phyloP scores from a whole-genome alignment of 2,329 filamentous ascomycete genomes.

The Botrytis byssoidea region DNA sequence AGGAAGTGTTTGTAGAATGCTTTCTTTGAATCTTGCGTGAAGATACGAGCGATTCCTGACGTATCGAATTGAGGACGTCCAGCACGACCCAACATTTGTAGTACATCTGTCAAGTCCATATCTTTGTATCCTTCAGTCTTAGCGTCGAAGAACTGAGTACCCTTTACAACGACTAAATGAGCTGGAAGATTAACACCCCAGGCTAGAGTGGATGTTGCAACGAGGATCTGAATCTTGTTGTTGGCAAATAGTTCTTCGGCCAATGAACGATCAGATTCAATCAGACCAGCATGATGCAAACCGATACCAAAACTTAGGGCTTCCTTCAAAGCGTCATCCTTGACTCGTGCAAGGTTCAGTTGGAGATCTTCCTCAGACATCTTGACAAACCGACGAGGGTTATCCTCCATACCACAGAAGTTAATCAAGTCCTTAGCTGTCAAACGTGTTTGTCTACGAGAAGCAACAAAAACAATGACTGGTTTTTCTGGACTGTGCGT shows the following conservation, averaged over 20 bases:
- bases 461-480: conserved; percentile 97
- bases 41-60: conserved; percentile 93
- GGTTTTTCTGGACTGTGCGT: conserved; percentile 94
- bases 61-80: conserved; percentile 95
- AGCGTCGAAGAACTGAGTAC: conserved; percentile 96
- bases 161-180: conserved; percentile 95
- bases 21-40: conserved; percentile 96
- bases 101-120: conserved; percentile 96
- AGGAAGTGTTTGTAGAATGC: conserved; percentile 99
- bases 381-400: conserved; percentile 85
- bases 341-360: conserved; percentile 81
- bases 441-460: conserved; percentile 86
- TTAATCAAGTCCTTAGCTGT: conserved; percentile 97
- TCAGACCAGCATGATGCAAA: conserved; percentile 92
- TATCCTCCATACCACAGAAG: conserved; percentile 97
- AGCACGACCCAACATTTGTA: conserved; percentile 96
- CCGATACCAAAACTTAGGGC: conserved; percentile 97
- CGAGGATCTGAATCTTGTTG: conserved; percentile 96
- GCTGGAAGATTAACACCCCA: conserved; percentile 98
- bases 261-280: conserved; percentile 88
- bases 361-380: conserved; percentile 96
- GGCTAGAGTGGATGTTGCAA: conserved; percentile 84
- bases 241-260: conserved; percentile 93
- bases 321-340: conserved; percentile 88
- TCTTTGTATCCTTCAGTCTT: conserved; percentile 98